phyloP scores from a whole-genome alignment of 805 yeast species.

The Millerozyma acaciae region DNA sequence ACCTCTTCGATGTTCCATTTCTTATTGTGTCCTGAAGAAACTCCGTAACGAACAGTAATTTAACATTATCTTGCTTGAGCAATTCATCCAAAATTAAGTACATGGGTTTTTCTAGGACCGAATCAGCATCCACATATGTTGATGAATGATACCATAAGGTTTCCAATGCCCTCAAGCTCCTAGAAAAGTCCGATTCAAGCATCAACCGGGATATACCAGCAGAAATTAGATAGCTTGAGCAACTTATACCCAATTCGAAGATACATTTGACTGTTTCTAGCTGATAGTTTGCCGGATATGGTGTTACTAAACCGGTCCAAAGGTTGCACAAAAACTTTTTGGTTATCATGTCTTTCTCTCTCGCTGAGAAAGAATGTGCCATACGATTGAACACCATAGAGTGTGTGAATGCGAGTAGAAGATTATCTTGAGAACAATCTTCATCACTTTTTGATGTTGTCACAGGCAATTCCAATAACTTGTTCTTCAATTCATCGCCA shows the following conservation, averaged over 20 bases:
- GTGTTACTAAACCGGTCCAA: slow-evolving; percentile 53
- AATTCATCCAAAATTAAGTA: slow-evolving; percentile 66
- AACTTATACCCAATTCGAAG: slow-evolving; percentile 55
- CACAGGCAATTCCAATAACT: slow-evolving; percentile 13
- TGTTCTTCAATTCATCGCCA: slow-evolving; percentile 8
- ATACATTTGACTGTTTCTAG: slow-evolving; percentile 67
- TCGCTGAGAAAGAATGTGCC: slow-evolving; percentile 20
- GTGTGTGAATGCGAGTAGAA: slow-evolving; percentile 41
- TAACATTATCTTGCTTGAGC: slow-evolving; percentile 38
- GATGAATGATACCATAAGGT: slow-evolving; percentile 72
- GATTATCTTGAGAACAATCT: slow-evolving; percentile 8
- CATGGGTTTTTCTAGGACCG: slow-evolving; percentile 57
- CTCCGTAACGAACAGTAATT: slow-evolving; percentile 39
- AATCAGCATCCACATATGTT: slow-evolving; percentile 45
- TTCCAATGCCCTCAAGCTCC: slow-evolving; percentile 53
- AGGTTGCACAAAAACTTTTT: slow-evolving; percentile 41
- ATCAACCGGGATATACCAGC: slow-evolving; percentile 65
- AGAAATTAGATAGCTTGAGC: slow-evolving; percentile 57
- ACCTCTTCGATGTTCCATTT: slow-evolving; percentile 55
- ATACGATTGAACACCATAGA: slow-evolving; percentile 38
- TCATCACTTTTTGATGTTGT: slow-evolving; percentile 6
- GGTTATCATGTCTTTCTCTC: slow-evolving; percentile 36
- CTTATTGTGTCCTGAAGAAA: slow-evolving; percentile 46
- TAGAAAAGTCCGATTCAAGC: slow-evolving; percentile 26
- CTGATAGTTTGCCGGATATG: slow-evolving; percentile 52